A percentile compares a stretch with the other conserved stretches of the same genome.
These are phyloP conservation scores for Tolypocladium ophioglossoides DNA, from an alignment of 2,329 filamentous ascomycete genomes.

Conservation along the genomic window DNA sequence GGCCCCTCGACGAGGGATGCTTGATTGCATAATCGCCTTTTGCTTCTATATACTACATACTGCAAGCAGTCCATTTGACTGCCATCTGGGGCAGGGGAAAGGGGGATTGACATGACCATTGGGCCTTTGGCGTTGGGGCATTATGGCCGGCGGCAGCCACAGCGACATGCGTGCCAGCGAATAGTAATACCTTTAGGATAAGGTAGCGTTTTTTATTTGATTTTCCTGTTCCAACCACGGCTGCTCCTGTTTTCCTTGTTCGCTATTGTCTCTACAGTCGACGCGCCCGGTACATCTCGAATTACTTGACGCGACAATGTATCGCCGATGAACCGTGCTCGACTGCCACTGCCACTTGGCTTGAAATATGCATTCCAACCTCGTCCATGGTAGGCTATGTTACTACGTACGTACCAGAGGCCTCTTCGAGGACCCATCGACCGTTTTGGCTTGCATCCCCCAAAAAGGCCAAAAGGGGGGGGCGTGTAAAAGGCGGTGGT, in stretches of 20 bases:
- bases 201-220: conserved; percentile 2
- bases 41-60: background rate
- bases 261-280: background rate
- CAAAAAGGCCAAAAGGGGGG: background rate
- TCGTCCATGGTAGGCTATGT: background rate
- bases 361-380: background rate
- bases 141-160: conserved; percentile 1
- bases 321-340: background rate
- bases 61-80: background rate
- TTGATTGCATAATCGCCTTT: background rate
- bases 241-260: background rate
- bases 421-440: background rate
- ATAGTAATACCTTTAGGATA: conserved; percentile 5
- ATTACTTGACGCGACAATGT: background rate
- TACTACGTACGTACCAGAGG: background rate
- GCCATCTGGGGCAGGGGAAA: background rate
- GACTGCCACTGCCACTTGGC: background rate
- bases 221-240: background rate
- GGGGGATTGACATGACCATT: background rate
- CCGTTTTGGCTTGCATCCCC: background rate
- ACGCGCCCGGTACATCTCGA: background rate
- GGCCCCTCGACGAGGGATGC: background rate
- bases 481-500: background rate
- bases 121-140: conserved; percentile 8
- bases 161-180: background rate